These are phyloP conservation scores for Colletotrichum gloeosporioides DNA, from an alignment of 2,329 filamentous ascomycete species.

Conservation along the genomic window DNA sequence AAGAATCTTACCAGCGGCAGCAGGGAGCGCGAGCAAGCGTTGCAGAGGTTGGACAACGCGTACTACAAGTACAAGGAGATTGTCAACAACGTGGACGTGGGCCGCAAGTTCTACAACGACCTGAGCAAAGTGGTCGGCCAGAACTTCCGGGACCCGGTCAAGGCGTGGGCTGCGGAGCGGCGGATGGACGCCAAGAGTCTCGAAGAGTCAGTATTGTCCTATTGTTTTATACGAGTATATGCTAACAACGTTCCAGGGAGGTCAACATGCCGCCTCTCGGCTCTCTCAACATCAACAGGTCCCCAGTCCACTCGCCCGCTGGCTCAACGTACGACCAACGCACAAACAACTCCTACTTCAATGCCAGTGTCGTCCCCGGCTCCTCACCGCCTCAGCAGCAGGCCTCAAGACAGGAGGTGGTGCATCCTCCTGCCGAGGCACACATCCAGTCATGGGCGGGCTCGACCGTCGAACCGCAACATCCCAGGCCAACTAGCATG, in stretches of 20 bases:
- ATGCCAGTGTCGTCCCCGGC: constrained; percentile 9
- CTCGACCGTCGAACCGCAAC: constrained; percentile 61
- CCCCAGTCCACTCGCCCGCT: constrained; percentile 29
- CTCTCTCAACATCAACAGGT: constrained; percentile 43
- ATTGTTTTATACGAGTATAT: constrained; percentile 8
- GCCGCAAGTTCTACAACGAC: constrained; percentile 96
- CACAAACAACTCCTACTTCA: constrained; percentile 20
- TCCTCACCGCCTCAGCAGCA: constrained; percentile 15
- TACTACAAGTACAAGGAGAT: constrained; percentile 98
- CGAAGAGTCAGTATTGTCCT: constrained; percentile 67
- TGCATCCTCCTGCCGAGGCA: constrained; percentile 44
- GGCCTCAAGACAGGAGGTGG: constrained; percentile 26
- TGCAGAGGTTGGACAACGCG: constrained; percentile 88
- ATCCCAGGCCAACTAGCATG: constrained; percentile 57
- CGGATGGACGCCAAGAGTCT: constrained; percentile 80
- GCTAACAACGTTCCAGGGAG: constrained; percentile 40
- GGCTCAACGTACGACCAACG: constrained; percentile 21
- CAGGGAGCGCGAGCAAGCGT: constrained; percentile 79
- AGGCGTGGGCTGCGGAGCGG: constrained; percentile 80
- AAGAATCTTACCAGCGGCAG: constrained; percentile 69
- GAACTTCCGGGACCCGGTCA: constrained; percentile 79
- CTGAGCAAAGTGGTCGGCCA: constrained; percentile 82
- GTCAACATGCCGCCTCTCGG: constrained; percentile 57
- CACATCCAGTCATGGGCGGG: constrained; percentile 65
- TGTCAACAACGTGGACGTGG: constrained; percentile 87